These are phyloP conservation scores for Bromus sterilis DNA, from an alignment of 176 grass and related monocot genomes.

Conservation along the genomic window DNA sequence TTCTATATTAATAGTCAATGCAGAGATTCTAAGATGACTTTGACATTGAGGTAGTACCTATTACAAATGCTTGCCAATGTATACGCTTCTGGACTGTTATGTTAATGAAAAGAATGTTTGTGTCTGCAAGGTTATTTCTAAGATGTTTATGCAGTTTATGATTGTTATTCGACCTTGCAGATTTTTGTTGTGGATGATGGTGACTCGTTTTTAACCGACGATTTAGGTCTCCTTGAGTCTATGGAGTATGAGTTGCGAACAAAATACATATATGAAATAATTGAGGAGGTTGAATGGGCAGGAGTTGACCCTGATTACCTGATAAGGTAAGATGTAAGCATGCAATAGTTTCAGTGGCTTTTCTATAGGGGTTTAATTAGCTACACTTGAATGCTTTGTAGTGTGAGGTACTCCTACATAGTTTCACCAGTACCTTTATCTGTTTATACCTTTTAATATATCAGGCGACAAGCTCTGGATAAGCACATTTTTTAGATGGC, in stretches of 20 bases:
- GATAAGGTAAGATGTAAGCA: slow-evolving; percentile 58
- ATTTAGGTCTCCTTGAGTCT: slow-evolving; percentile 82
- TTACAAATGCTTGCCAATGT: too few relatives aligned
- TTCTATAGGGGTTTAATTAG: slow-evolving; percentile 15
- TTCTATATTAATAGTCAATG: not conserved
- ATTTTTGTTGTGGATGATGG: slow-evolving; percentile 71
- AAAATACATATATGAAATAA: slow-evolving; percentile 90
- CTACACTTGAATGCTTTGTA: slow-evolving; percentile 12
- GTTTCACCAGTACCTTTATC: not conserved
- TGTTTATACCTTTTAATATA: slow-evolving; percentile 13
- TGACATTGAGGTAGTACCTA: not conserved
- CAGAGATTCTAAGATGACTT: not conserved
- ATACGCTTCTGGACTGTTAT: not conserved
- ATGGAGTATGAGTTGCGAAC: slow-evolving; percentile 75
- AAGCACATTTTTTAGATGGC: not conserved
- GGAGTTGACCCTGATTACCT: slow-evolving; percentile 81
- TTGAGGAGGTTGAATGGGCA: slow-evolving; percentile 68
- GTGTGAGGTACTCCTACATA: not conserved
- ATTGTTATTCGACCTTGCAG: slow-evolving; percentile 36
- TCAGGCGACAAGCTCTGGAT: not conserved
- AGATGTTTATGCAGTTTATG: slow-evolving; percentile 12
- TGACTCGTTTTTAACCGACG: slow-evolving; percentile 69
- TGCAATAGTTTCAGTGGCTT: not conserved
- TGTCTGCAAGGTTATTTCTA: not conserved
- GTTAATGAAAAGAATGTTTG: slow-evolving; percentile 5